These are phyloP conservation scores for Begonia loranthoides DNA, from an alignment of 306 rosid species.

Conservation along the genomic window DNA sequence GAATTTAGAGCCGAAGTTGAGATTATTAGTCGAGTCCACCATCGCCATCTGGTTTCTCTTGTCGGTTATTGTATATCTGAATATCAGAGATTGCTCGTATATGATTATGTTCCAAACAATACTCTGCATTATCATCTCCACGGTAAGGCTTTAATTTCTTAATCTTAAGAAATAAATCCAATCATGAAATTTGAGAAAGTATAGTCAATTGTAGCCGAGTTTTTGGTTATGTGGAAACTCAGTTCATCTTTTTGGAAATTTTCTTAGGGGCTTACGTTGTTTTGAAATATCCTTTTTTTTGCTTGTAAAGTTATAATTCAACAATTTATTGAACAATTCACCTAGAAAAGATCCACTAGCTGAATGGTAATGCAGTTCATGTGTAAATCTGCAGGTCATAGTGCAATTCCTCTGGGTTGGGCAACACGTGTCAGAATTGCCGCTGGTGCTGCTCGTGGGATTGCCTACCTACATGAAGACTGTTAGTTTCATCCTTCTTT, in stretches of 20 bases:
- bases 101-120: conserved; percentile 67
- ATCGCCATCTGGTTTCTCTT: conserved; percentile 92
- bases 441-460: conserved; percentile 92
- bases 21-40: conserved; percentile 90
- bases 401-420: conserved; percentile 36
- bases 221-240: too few species aligned
- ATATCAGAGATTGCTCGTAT: conserved; percentile 84
- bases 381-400: conserved; percentile 29
- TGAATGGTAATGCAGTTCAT: conserved; percentile 13
- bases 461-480: conserved; percentile 94
- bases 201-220: too few species aligned
- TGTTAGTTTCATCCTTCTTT: conserved; percentile 38
- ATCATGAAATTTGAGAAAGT: too few species aligned
- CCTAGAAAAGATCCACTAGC: too few species aligned
- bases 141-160: conserved; percentile 35
- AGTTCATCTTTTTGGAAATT: too few species aligned
- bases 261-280: too few species aligned
- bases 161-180: not conserved
- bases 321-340: too few species aligned
- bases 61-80: conserved; percentile 93
- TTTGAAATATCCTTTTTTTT: too few species aligned
- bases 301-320: too few species aligned
- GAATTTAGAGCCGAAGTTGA: conserved; percentile 98
- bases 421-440: conserved; percentile 78
- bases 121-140: conserved; percentile 91